Conservation (phyloP, 2,329 filamentous ascomycete genomes). For the Hypoxylon sp. region DNA sequence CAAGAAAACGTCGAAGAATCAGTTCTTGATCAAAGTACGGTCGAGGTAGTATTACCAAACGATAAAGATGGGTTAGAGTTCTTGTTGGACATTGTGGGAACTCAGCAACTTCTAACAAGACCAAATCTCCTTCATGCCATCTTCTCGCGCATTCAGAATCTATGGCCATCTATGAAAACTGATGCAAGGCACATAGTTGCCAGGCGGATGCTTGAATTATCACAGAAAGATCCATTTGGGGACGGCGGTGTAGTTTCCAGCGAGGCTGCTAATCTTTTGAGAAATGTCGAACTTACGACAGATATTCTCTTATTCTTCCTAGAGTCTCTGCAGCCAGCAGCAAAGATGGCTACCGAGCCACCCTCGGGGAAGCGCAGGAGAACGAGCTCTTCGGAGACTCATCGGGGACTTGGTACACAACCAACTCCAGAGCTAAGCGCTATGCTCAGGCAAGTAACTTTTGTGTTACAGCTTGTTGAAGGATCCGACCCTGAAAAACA, state of each 20-base stretch:
- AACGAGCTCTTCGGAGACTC: conserved; percentile 79
- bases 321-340: conserved; percentile 79
- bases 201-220: conserved; percentile 73
- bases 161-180: conserved; percentile 81
- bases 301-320: conserved; percentile 80
- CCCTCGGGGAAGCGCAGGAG: conserved; percentile 84
- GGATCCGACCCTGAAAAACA: conserved; percentile 81
- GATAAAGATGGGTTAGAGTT: conserved; percentile 67
- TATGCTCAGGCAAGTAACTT: conserved; percentile 82
- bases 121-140: conserved; percentile 72
- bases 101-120: conserved; percentile 60
- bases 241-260: conserved; percentile 62
- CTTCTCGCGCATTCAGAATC: conserved; percentile 77
- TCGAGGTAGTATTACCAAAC: conserved; percentile 68
- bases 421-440: conserved; percentile 76
- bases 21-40: conserved; percentile 61
- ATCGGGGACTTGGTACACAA: conserved; percentile 71
- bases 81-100: conserved; percentile 64
- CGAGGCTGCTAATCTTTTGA: conserved; percentile 79
- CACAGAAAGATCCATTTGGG: conserved; percentile 61
- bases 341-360: conserved; percentile 78
- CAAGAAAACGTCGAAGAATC: conserved; percentile 61
- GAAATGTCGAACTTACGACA: conserved; percentile 80
- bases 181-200: conserved; percentile 73
- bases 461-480: conserved; percentile 91